These are phyloP conservation scores for Thraustochytrium sp. DNA, from an alignment of 352 stramenopile genomes.

Conservation along the genomic window DNA sequence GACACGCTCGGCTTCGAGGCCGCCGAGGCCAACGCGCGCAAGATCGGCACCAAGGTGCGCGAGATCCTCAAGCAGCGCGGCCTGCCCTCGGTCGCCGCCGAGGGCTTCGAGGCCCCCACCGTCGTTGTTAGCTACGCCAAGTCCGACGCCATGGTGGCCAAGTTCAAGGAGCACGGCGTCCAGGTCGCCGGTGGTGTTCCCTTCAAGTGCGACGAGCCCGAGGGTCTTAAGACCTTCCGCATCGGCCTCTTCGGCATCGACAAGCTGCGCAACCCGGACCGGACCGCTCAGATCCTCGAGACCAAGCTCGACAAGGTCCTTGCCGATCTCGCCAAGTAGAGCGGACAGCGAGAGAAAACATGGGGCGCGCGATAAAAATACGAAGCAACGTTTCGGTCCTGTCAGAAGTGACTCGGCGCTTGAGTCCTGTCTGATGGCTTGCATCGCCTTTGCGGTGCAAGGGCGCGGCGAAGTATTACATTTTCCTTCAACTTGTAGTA, in stretches of 20 bases:
- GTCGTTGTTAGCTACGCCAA: conserved; percentile 66
- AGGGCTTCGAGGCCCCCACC: conserved; percentile 62
- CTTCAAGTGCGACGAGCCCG: conserved; percentile 66
- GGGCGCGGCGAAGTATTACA: no score
- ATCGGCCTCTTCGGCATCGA: conserved; percentile 72
- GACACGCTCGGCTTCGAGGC: conserved; percentile 46
- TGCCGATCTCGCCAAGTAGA: not conserved
- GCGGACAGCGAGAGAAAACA: not conserved
- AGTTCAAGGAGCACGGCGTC: conserved; percentile 62
- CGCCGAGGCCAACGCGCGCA: conserved; percentile 3
- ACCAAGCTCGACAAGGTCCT: conserved; percentile 25
- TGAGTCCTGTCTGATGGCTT: no score
- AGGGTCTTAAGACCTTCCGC: conserved; percentile 64
- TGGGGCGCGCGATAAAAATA: no score
- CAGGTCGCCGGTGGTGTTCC: conserved; percentile 68
- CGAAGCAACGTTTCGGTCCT: no score
- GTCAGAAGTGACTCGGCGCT: no score
- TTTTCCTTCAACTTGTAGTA: no score
- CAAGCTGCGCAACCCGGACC: conserved; percentile 62
- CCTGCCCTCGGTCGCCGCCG: conserved; percentile 59
- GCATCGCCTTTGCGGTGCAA: no score
- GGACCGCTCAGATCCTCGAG: conserved; percentile 56
- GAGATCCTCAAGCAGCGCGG: conserved; percentile 56
- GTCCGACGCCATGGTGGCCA: conserved; percentile 61
- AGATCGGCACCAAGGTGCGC: conserved; percentile 57